Evolutionary conservation across 2,329 filamentous ascomycete genomes (phyloP), one percentile per base, ranked within the genome.

Genomic region (Lasiodiplodia theobromae): DNA sequence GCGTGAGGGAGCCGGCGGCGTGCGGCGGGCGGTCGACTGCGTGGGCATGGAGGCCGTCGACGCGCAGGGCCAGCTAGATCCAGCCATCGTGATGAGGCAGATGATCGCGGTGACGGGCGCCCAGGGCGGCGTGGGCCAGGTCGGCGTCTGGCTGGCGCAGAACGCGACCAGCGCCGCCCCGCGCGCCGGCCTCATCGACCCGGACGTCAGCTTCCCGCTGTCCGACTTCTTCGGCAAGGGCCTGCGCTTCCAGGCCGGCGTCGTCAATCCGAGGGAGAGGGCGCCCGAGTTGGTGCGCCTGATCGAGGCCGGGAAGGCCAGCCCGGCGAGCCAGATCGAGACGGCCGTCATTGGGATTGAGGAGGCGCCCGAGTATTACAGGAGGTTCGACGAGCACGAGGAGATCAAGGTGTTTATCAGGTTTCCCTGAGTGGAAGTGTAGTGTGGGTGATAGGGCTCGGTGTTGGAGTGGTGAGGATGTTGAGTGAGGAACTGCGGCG

Each of bases 41-140:
- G 68, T 70, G 4, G 71, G 71, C 25, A 66, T 52, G 23, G 70
- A 72, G 47, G 66, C 67, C 51, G 47, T 74, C 1, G 73, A 77
- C 67, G 69, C 65, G 2, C 65, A 72, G 4, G 70, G 73, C 23
- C 60, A 73, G 49, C 69, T 71, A 11, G 68, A 75, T 3, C 63
- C 72, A 2, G 71, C 71, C 37, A 38, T 72, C 10, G 71, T 76
- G 14, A 65, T 78, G 23, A 69, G 72, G 49, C 71, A 78, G 40
- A 73, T 73, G 56, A 71, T 78, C 21, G 70, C 70, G 31, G 74
- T 79, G 10, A 77, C 74, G 52, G 67, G 71, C 31, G 60, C 72
- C 14, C 72, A 71, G 0, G 76, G 77, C n/a, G 76, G 76, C 14
- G 76, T 79, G 53, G 75, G 75, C 16, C 69, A 76, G 44, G 69